Percentiles rank a stretch among this genome's conserved stretches.
phyloP scores from a whole-genome alignment of 257 asterid genomes.

The Dorcoceras hygrometricum region DNA sequence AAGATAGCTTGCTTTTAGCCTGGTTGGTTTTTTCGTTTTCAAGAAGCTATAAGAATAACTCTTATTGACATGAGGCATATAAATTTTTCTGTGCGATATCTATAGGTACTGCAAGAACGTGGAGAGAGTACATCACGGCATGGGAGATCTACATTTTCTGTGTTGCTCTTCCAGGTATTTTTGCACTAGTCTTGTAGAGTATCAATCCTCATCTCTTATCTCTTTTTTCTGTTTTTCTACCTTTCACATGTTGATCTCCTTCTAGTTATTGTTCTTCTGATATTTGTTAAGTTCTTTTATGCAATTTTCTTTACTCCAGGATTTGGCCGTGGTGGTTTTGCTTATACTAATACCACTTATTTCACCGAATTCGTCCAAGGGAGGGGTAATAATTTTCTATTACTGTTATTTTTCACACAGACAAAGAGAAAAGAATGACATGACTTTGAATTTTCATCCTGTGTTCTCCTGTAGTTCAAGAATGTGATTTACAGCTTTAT shows the following conservation, averaged over 20 bases:
- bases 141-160: slow-evolving; percentile 98
- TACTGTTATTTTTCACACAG: background rate
- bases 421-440: slow-evolving; percentile 12
- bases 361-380: slow-evolving; percentile 96
- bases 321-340: slow-evolving; percentile 98
- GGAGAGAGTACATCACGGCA: slow-evolving; percentile 99
- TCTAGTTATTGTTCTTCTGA: slow-evolving; percentile 20
- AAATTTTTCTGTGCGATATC: slow-evolving; percentile 29
- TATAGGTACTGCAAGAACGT: slow-evolving; percentile 96
- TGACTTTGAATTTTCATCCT: slow-evolving; percentile 12
- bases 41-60: slow-evolving; percentile 3
- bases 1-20: background rate
- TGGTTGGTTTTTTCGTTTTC: background rate
- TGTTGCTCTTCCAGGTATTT: slow-evolving; percentile 92
- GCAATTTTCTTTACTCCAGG: slow-evolving; percentile 45
- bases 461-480: slow-evolving; percentile 21
- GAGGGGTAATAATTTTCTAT: slow-evolving; percentile 70
- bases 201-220: slow-evolving; percentile 1
- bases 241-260: slow-evolving; percentile 1
- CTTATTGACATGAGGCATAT: slow-evolving; percentile 22
- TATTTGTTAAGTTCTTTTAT: slow-evolving; percentile 22
- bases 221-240: background rate
- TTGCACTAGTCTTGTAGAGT: slow-evolving; percentile 4
- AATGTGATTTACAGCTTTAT: slow-evolving; percentile 18
- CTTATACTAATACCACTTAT: slow-evolving; percentile 96